phyloP scores from a whole-genome alignment of 768 basidiomycete genomes.

The Boletus subparvulus region DNA sequence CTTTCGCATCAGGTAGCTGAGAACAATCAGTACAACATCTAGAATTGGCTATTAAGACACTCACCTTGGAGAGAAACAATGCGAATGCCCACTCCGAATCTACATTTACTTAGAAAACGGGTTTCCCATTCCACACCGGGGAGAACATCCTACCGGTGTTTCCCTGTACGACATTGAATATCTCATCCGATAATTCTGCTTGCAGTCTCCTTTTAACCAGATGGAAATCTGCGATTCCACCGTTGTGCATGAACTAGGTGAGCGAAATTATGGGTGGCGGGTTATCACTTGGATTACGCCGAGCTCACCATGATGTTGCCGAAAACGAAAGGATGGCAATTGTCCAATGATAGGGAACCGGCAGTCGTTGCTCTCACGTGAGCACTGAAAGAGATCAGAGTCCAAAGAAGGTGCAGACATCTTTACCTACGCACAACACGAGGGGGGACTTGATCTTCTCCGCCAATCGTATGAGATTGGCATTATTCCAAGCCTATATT shows the following conservation, averaged over 20 bases:
- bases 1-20: constrained; percentile 79
- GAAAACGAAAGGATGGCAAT: constrained; percentile 93
- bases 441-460: constrained; percentile 97
- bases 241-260: constrained; percentile 93
- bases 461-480: constrained; percentile 88
- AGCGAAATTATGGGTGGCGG: not conserved
- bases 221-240: constrained; percentile 83
- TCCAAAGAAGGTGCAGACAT: not conserved
- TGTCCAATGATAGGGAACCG: constrained; percentile 87
- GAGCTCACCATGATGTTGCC: constrained; percentile 82
- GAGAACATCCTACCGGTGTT: constrained; percentile 68
- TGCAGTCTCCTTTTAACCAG: constrained; percentile 82
- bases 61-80: constrained; percentile 79
- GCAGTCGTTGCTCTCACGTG: constrained; percentile 95
- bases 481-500: constrained; percentile 91
- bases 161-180: constrained; percentile 86
- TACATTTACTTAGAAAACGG: constrained; percentile 23
- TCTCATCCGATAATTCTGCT: constrained; percentile 69
- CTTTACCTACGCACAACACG: constrained; percentile 68
- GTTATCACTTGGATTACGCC: not conserved
- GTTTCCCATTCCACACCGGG: not conserved
- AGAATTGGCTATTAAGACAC: not conserved
- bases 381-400: constrained; percentile 45
- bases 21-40: constrained; percentile 7
- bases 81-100: constrained; percentile 99